These are phyloP conservation scores for Bjerkandera adusta DNA, from an alignment of 1,284 basidiomycete genomes.

Conservation along the genomic window DNA sequence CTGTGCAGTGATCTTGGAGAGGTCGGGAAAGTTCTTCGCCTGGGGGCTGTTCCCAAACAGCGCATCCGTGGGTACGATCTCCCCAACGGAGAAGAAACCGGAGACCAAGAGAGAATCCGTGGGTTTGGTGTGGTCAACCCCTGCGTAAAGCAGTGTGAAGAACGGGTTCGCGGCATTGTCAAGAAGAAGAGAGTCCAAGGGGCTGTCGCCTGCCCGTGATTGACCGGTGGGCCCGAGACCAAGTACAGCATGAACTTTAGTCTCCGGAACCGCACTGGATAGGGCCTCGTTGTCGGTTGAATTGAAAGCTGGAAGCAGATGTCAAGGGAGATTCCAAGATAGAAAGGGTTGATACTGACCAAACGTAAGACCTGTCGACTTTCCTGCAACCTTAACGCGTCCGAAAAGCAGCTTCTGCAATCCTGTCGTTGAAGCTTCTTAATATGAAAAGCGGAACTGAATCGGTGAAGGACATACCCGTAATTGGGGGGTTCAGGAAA, in stretches of 20 bases:
- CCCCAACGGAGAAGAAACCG: slow-evolving; percentile 14
- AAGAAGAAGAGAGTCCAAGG: slow-evolving; percentile 4
- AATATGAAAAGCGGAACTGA: too few relatives aligned
- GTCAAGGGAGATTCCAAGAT: neutral
- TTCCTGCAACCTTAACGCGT: too few relatives aligned
- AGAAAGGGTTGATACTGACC: too few relatives aligned
- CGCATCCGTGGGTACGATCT: neutral
- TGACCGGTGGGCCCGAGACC: slow-evolving; percentile 5
- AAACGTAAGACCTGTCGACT: too few relatives aligned
- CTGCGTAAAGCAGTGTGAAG: slow-evolving; percentile 10
- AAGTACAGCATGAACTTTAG: slow-evolving; percentile 7
- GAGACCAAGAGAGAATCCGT: neutral
- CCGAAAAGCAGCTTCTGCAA: too few relatives aligned
- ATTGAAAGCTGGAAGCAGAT: slow-evolving; percentile 5
- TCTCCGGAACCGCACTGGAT: slow-evolving; percentile 4
- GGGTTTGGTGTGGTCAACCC: neutral
- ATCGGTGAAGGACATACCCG: too few relatives aligned
- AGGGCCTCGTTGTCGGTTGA: slow-evolving; percentile 2
- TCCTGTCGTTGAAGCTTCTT: too few relatives aligned
- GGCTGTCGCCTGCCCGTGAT: slow-evolving; percentile 8
- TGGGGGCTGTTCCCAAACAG: neutral
- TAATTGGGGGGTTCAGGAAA: slow-evolving; percentile 4
- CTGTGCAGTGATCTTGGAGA: slow-evolving; percentile 5
- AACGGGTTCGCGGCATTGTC: slow-evolving; percentile 5
- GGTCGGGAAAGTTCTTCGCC: neutral